These are phyloP conservation scores for Petrea volubilis DNA, from an alignment of 257 asterid genomes.

Conservation along the genomic window DNA sequence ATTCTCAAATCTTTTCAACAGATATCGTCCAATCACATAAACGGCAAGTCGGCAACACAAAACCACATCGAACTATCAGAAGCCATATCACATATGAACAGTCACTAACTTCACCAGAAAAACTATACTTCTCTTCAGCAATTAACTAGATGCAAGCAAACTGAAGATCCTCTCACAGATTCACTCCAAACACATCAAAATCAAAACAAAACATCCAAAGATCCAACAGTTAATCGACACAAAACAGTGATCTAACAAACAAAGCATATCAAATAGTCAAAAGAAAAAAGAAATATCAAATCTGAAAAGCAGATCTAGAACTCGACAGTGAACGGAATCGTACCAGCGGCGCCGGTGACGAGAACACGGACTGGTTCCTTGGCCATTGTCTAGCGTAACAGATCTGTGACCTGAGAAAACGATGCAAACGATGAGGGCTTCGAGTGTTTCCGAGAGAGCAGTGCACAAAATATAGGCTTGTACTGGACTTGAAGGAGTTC, in stretches of 20 bases:
- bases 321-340: not conserved
- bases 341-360: slow-evolving; percentile 94
- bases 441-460: slow-evolving; percentile 7
- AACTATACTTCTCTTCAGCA: not conserved
- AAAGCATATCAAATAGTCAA: not conserved
- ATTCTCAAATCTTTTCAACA: not conserved
- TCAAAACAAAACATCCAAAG: not conserved
- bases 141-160: not conserved
- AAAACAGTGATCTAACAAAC: not conserved
- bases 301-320: slow-evolving; percentile 15
- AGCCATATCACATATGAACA: not conserved
- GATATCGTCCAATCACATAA: no score
- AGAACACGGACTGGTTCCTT: slow-evolving; percentile 81
- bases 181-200: not conserved
- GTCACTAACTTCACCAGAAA: not conserved
- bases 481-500: not conserved
- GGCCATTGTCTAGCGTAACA: slow-evolving; percentile 48
- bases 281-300: no score
- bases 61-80: not conserved
- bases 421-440: slow-evolving; percentile 21
- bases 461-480: not conserved
- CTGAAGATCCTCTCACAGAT: not conserved
- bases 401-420: slow-evolving; percentile 33
- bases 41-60: no score
- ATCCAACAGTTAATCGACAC: slow-evolving; percentile 3